A percentile compares a stretch with the other conserved stretches of the same genome.
phyloP scores from a whole-genome alignment of 768 basidiomycete genomes.

The Phlegmacium glaucopus region DNA sequence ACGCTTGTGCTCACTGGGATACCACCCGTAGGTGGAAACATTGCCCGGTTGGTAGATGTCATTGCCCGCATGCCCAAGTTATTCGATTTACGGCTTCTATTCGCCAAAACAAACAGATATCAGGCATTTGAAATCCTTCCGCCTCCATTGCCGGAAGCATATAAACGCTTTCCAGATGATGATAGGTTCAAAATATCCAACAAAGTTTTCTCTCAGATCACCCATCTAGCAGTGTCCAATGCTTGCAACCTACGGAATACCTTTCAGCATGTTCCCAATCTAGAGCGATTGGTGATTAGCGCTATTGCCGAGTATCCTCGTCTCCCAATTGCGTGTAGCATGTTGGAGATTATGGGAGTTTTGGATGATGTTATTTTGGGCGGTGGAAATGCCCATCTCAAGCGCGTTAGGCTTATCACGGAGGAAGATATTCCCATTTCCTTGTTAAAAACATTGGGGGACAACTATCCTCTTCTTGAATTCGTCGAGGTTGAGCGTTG shows the following conservation, averaged over 20 bases:
- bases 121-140: neutral
- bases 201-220: constrained; percentile 27
- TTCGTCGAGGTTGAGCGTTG: constrained; percentile 39
- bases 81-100: constrained; percentile 26
- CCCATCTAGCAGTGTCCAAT: constrained; percentile 34
- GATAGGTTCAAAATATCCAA: constrained; percentile 10
- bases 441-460: constrained; percentile 28
- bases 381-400: constrained; percentile 18
- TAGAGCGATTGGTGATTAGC: constrained; percentile 32
- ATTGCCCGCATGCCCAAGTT: constrained; percentile 33
- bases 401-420: constrained; percentile 34
- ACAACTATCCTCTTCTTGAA: constrained; percentile 33
- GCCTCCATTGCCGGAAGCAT: neutral
- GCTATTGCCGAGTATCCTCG: constrained; percentile 36
- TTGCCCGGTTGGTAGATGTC: constrained; percentile 27
- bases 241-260: constrained; percentile 29
- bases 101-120: neutral
- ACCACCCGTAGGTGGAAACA: constrained; percentile 26
- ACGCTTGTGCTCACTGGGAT: constrained; percentile 36
- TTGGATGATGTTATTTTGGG: constrained; percentile 26
- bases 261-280: constrained; percentile 24
- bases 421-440: constrained; percentile 35
- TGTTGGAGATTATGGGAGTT: constrained; percentile 28
- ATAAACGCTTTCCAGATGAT: constrained; percentile 6
- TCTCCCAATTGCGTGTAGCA: constrained; percentile 32